A percentile compares a stretch with the other conserved stretches of the same genome.
Evolutionary conservation across 768 basidiomycete genomes (phyloP).

Genomic region (Strobilomyces confusus): DNA sequence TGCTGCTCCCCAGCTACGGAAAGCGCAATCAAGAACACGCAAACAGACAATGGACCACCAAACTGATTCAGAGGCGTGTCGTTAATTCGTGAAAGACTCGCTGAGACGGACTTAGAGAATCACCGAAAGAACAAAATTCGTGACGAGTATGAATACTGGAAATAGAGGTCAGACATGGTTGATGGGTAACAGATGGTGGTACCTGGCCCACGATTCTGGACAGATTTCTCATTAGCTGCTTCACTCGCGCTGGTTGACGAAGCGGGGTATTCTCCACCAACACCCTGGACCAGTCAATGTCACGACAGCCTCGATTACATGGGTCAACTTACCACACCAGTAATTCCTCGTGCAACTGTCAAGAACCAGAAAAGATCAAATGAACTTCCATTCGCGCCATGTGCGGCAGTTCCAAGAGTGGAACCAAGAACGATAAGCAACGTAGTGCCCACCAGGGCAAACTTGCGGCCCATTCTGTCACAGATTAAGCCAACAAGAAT

Average conservation of each 20-base stretch:
- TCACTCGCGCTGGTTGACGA: constrained; percentile 67
- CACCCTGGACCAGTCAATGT: constrained; percentile 41
- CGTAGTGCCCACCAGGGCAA: constrained; percentile 68
- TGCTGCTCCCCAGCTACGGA: constrained; percentile 62
- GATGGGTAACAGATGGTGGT: constrained; percentile 4
- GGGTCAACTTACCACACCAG: constrained; percentile 50
- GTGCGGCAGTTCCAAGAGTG: constrained; percentile 63
- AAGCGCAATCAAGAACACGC: constrained; percentile 64
- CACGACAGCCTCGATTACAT: neutral
- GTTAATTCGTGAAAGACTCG: neutral
- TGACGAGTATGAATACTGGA: constrained; percentile 70
- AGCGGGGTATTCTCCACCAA: constrained; percentile 76
- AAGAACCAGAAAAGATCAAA: constrained; percentile 71
- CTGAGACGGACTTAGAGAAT: constrained; percentile 12
- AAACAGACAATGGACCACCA: constrained; percentile 63
- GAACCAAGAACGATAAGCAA: constrained; percentile 66
- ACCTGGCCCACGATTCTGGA: constrained; percentile 59
- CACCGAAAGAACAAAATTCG: constrained; percentile 65
- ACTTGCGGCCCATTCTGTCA: constrained; percentile 70
- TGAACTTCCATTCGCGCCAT: constrained; percentile 52
- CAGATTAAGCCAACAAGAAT: constrained; percentile 64
- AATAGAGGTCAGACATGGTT: constrained; percentile 1
- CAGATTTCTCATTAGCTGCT: constrained; percentile 67
- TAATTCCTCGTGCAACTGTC: constrained; percentile 67
- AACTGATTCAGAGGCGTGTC: constrained; percentile 36